Conservation (phyloP, 2,329 filamentous ascomycete species). For the Alternaria brassicicola region DNA sequence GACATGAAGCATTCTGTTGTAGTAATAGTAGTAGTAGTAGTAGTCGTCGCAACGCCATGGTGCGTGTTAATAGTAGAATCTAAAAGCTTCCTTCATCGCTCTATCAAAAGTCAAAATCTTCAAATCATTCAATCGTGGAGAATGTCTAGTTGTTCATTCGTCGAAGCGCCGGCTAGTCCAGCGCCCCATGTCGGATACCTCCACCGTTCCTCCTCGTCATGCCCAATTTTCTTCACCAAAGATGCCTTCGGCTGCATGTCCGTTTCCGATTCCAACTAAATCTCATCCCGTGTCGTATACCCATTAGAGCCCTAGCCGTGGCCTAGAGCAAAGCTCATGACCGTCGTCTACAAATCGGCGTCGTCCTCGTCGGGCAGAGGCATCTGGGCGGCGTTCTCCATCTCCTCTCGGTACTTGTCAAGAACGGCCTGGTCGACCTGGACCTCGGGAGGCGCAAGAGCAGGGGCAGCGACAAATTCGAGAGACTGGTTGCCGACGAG, state of each 20-base stretch:
- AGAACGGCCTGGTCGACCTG: slow-evolving; percentile 84
- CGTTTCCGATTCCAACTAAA: slow-evolving; percentile 29
- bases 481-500: slow-evolving; percentile 90
- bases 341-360: slow-evolving; percentile 61
- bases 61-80: background rate
- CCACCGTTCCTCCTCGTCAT: slow-evolving; percentile 30
- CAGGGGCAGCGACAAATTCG: slow-evolving; percentile 94
- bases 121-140: background rate
- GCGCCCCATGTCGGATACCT: slow-evolving; percentile 32
- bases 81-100: background rate
- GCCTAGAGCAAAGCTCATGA: slow-evolving; percentile 29
- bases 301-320: slow-evolving; percentile 31
- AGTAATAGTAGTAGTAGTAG: background rate
- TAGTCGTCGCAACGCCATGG: background rate
- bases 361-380: slow-evolving; percentile 96
- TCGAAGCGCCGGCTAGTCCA: slow-evolving; percentile 43
- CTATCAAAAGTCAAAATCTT: too few species aligned
- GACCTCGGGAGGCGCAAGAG: slow-evolving; percentile 91
- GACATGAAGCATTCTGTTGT: background rate
- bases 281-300: slow-evolving; percentile 38
- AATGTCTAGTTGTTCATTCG: slow-evolving; percentile 39
- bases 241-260: slow-evolving; percentile 31
- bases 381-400: slow-evolving; percentile 77
- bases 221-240: slow-evolving; percentile 36
- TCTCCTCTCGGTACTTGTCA: slow-evolving; percentile 84